phyloP scores from a whole-genome alignment of 2,329 filamentous ascomycete genomes.

The Juglanconis juglandina region DNA sequence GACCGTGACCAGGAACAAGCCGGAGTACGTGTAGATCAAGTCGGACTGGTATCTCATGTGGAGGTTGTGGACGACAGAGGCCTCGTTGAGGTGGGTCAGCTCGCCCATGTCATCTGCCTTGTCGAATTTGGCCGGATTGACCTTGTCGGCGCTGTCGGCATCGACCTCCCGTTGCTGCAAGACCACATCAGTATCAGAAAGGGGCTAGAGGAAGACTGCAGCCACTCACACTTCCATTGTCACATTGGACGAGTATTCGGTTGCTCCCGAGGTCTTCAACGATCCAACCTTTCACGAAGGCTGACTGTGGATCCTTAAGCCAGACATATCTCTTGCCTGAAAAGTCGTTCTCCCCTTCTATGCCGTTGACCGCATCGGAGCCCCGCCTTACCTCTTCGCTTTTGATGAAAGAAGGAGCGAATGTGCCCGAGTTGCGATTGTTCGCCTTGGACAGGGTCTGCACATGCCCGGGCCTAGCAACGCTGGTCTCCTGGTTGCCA shows the following conservation, averaged over 20 bases:
- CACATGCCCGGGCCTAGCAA: conserved; percentile 34
- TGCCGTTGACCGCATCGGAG: conserved; percentile 60
- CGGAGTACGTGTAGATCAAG: conserved; percentile 97
- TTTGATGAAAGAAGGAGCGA: conserved; percentile 95
- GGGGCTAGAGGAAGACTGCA: background rate
- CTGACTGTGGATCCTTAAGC: conserved; percentile 81
- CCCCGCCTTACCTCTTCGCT: conserved; percentile 67
- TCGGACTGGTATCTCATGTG: conserved; percentile 93
- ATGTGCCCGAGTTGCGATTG: conserved; percentile 70
- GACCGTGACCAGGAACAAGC: conserved; percentile 91
- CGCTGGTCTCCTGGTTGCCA: conserved; percentile 6
- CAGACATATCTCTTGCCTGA: conserved; percentile 98
- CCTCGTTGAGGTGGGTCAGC: conserved; percentile 94
- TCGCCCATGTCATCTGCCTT: conserved; percentile 99
- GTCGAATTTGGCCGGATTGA: conserved; percentile 99
- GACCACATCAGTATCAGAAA: conserved; percentile 20
- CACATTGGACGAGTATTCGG: conserved; percentile 80
- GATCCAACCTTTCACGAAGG: conserved; percentile 91
- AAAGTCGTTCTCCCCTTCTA: conserved; percentile 98
- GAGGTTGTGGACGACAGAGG: conserved; percentile 95
- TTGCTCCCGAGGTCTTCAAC: conserved; percentile 72
- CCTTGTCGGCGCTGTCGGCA: conserved; percentile 88
- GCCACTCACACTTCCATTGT: conserved; percentile 75
- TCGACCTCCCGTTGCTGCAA: conserved; percentile 84
- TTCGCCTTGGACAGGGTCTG: conserved; percentile 62